Evolutionary conservation across 2,329 filamentous ascomycete genomes (phyloP), one percentile per base, ranked within the genome.

Genomic region (Penicillium vulpinum): DNA sequence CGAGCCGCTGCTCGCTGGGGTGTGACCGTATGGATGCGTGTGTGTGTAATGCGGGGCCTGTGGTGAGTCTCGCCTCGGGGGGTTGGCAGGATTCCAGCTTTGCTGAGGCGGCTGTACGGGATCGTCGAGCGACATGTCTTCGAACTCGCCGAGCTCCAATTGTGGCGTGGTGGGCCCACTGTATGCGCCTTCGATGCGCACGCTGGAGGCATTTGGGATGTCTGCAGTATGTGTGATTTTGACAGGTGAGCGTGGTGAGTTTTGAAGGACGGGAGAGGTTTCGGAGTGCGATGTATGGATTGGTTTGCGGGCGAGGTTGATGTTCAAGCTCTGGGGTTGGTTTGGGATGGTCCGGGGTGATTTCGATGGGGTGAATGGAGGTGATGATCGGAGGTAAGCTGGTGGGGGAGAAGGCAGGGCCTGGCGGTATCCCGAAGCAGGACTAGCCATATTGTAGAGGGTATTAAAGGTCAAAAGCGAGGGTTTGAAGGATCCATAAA

Each of bases 401-500:
- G 75, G 73, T n/a, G 76, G 71, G 58, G 76, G 76, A 65, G 76
- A 73, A 36, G 76, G 72, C 36, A 74, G 64, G 47, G 73, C 68
- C 35, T 68, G 68, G 40, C 59, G 66, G 47, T 67, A 65, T 35
- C 48, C 58, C 40, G 63, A 58, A 18, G 64, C 53, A 36, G 67
- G 62, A 59, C 62, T 67, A 10, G 71, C 68, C 72, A 74, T 74
- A 51, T 24, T 60, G 58, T 22, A 24, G 18, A 5, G 15, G 3
- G 11, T 41, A 22, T 33, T 16, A 47, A 47, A 35, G 21, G 44
- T 24, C n/a, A 21, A 44, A 33, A 54, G 28, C 26, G 54, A 45
- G 22, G 35, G 50, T 21, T 31, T 8, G 8, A 9, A n/a, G 31
- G 31, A 22, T 21, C 38, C 26, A 31, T 43, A 15, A 29, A 43